Conservation (phyloP, 148 eudicot species). For the Amaranthus palmeri region DNA sequence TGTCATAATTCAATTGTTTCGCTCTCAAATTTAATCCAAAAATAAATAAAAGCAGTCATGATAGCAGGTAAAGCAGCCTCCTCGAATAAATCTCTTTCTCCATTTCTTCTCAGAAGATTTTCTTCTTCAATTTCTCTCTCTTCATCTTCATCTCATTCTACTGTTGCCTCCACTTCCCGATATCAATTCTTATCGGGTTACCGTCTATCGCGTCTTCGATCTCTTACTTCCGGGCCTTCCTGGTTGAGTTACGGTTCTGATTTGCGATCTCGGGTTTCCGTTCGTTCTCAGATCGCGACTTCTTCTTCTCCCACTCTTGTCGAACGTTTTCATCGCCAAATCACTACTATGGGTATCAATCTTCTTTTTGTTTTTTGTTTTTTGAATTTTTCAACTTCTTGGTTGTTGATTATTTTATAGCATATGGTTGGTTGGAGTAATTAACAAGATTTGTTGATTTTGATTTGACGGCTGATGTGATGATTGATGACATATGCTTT, state of each 20-base stretch:
- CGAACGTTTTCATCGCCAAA: conserved; percentile 54
- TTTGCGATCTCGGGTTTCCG: conserved; percentile 50
- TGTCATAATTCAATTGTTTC: no score
- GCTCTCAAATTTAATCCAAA: not conserved
- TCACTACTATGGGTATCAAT: conserved; percentile 73
- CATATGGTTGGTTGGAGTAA: no score
- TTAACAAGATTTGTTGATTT: no score
- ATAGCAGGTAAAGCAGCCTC: conserved; percentile 5
- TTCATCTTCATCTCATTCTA: not conserved
- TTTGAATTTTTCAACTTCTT: conserved; percentile 1
- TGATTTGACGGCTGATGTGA: no score
- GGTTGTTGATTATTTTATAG: not conserved
- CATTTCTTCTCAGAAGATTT: no score
- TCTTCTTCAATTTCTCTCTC: not conserved
- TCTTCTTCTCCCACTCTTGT: conserved; percentile 34
- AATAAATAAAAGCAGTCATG: not conserved
- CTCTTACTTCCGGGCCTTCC: conserved; percentile 30
- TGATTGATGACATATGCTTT: not conserved
- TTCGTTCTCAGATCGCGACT: conserved; percentile 56
- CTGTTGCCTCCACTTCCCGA: conserved; percentile 8
- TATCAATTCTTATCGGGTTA: conserved; percentile 26
- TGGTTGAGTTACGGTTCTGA: conserved; percentile 61
- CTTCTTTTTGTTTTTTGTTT: not conserved
- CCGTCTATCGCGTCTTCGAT: conserved; percentile 40
- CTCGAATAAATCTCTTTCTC: no score